Percentiles rank a stretch among this genome's conserved stretches.
phyloP scores from a whole-genome alignment of 805 yeast genomes.

The Cyberlindnera samutprakarnensis region DNA sequence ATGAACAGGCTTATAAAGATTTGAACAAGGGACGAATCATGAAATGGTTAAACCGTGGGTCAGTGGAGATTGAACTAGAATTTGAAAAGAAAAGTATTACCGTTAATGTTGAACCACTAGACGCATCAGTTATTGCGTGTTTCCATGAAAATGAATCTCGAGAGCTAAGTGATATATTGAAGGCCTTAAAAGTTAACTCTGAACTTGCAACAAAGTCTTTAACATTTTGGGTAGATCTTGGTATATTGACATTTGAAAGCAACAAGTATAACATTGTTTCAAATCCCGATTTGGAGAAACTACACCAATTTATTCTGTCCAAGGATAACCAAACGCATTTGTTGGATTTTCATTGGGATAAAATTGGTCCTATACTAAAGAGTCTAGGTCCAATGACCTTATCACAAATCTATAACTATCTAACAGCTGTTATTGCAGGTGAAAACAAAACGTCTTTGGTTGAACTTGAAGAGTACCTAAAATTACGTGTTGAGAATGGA shows the following conservation, averaged over 20 bases:
- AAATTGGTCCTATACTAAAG: slow-evolving; percentile 47
- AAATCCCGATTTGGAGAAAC: no score
- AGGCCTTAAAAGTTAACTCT: slow-evolving; percentile 34
- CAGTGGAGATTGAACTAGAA: slow-evolving; percentile 51
- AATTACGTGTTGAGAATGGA: no score
- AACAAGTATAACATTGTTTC: neutral
- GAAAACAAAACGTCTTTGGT: slow-evolving; percentile 21
- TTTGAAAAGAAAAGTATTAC: slow-evolving; percentile 35
- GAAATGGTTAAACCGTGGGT: slow-evolving; percentile 49
- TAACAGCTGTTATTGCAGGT: slow-evolving; percentile 48
- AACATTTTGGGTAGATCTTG: slow-evolving; percentile 57
- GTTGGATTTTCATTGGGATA: no score
- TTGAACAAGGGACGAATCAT: slow-evolving; percentile 53
- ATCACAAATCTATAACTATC: slow-evolving; percentile 43
- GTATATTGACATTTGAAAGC: slow-evolving; percentile 32
- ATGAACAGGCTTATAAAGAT: slow-evolving; percentile 33
- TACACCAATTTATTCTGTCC: no score
- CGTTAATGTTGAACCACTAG: slow-evolving; percentile 56
- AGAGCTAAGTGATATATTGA: slow-evolving; percentile 25
- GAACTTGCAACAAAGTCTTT: slow-evolving; percentile 33
- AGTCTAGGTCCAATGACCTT: slow-evolving; percentile 45
- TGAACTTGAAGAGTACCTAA: slow-evolving; percentile 4
- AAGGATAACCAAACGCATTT: no score
- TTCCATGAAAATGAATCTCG: slow-evolving; percentile 30
- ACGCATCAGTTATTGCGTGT: slow-evolving; percentile 53